Evolutionary conservation across 2,329 filamentous ascomycete species (phyloP), one percentile per base, ranked within the genome.

Genomic region (Trichophyton schoenleinii): DNA sequence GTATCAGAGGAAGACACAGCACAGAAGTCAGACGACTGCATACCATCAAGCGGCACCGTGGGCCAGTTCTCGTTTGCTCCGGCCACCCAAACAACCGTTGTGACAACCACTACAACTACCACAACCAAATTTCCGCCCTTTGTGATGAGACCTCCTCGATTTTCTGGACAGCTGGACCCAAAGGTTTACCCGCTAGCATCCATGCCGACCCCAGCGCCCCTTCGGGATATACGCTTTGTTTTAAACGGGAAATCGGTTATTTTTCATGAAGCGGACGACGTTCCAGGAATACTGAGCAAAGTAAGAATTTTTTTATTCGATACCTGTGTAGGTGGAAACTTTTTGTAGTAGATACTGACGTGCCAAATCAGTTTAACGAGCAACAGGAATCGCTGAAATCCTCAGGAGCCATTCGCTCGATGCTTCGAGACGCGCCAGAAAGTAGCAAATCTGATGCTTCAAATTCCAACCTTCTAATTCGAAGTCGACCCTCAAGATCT

Each of bases 21-120:
- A 25, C 34, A 59, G 15, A 59, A 42, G 15, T 41, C 18, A 46
- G 57, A 59, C 18, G n/a, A 44, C 25, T 48, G 36, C 15, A 2
- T 48, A 22, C 34, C 42, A 13, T 55, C 36, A 9, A 25, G 42
- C 42, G 13, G 44, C 31, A 79, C 81, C 55, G 72, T 86, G 61
- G 83, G 80, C 52, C 82, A 83, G 68, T 79, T 86, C 63, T 83
- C 81, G 1, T 83, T 84, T 67, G 82, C 81, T 61, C 83, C 83
- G 34, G 80, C 83, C 15, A 86, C 83, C 11, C 81, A 83, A 68
- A 85, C 83, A 9, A 86, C 83, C 0, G 80, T 85, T 9, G 84
- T 96, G 64, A 96, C 91, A 1, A 96, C 92, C 0, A 96, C 91
- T 0, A 96, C 91, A 0, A 95, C 90, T 0, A 95, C 91, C 1